phyloP scores from a whole-genome alignment of 768 basidiomycete species.

The Lentinula raphanica region DNA sequence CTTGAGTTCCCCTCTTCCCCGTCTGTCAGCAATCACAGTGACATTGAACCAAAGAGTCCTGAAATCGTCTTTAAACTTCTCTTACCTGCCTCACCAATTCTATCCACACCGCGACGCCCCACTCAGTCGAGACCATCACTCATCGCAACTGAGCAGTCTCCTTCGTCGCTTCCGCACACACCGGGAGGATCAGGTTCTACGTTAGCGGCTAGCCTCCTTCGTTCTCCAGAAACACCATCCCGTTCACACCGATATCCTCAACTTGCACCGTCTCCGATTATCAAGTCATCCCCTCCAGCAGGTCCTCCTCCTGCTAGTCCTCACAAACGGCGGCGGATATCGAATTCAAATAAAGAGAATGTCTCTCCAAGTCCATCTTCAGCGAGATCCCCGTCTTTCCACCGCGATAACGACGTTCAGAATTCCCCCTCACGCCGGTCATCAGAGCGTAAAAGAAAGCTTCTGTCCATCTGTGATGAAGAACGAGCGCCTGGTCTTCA shows the following conservation, averaged over 20 bases:
- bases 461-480: neutral
- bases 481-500: neutral
- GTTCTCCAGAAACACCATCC: neutral
- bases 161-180: neutral
- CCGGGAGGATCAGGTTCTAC: neutral
- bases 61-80: neutral
- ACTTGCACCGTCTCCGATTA: neutral
- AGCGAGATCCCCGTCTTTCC: neutral
- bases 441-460: neutral
- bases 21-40: neutral
- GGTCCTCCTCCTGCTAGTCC: constrained; percentile 24
- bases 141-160: neutral
- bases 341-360: constrained; percentile 62
- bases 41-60: neutral
- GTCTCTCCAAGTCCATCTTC: constrained; percentile 23
- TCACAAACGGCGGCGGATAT: constrained; percentile 31
- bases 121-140: neutral
- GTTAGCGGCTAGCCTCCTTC: neutral
- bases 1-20: constrained; percentile 1
- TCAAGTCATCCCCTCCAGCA: neutral
- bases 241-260: neutral
- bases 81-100: neutral
- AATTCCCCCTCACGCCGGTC: neutral
- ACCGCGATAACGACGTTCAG: neutral
- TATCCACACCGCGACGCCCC: neutral